Evolutionary conservation across 2,329 filamentous ascomycete species (phyloP), one percentile per base, ranked within the genome.

Genomic region (Apiospora sp.): DNA sequence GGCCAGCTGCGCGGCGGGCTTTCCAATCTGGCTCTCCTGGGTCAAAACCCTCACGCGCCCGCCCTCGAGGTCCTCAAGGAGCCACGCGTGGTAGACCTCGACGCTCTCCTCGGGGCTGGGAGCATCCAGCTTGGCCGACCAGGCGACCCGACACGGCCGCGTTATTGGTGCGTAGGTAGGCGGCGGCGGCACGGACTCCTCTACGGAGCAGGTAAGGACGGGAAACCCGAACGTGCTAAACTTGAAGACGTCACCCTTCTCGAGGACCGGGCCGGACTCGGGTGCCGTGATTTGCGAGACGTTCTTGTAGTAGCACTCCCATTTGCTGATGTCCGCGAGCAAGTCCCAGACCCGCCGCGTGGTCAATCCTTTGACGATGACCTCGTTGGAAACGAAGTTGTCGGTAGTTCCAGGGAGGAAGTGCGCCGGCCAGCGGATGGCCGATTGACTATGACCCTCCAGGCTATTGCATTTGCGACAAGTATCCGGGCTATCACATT

Each of bases 171-270:
- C 70, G 6, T 69, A 72, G 0, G n/a, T 64, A 1, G 68, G 13
- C 0, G 73, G 70, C 14, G 79, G 79, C 4, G 74, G 43, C 12
- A 75, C 73, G 0, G 73, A 79, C 54, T 80, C 79, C 19, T 74
- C 70, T n/a, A 78, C 78, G 37, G 76, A 69, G 3, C 73, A 77
- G 22, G 69, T 64, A 8, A 80, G 72, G 12, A 78, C 76, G 19
- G 78, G 76, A 71, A 79, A 76, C 7, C 78, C 79, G 51, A 80
- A 80, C 0, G 79, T 80, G 24, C 78, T 77, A 58, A 80, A 80
- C 46, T 74, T 76, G 72, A 80, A 80, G 13, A 68, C 74, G 72
- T 79, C 74, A 22, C 74, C 77, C 61, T 79, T 77, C n/a, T 76
- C 24, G 4, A 80, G 64, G 22, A 72, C 24, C 37, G 77, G 74